Evolutionary conservation across 805 yeast species (phyloP).

Genomic region (Myxozyma sirexii): DNA sequence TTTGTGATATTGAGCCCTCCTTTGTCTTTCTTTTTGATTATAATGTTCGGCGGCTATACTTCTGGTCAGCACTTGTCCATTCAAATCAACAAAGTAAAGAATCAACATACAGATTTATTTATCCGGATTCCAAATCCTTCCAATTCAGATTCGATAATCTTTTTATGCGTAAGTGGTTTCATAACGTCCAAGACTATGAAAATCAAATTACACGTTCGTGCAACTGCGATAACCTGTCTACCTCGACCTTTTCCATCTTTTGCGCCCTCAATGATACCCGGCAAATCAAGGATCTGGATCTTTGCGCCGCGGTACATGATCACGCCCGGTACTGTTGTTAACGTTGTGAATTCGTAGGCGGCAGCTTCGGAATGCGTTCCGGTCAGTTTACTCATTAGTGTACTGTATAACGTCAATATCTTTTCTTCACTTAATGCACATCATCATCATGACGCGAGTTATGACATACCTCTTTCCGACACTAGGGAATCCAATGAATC

Average conservation of each 20-base stretch:
- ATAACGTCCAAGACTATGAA: constrained; percentile 95
- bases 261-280: constrained; percentile 98
- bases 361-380: constrained; percentile 97
- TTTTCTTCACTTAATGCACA: neutral
- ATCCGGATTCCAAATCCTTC: constrained; percentile 97
- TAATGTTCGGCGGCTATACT: constrained; percentile 80
- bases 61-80: neutral
- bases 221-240: constrained; percentile 97
- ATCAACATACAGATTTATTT: constrained; percentile 53
- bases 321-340: constrained; percentile 97
- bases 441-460: too few relatives aligned
- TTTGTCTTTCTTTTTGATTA: constrained; percentile 88
- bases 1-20: constrained; percentile 95
- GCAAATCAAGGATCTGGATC: constrained; percentile 96
- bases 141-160: constrained; percentile 88
- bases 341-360: constrained; percentile 89
- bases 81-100: neutral
- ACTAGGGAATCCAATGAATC: constrained; percentile 97
- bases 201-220: constrained; percentile 92
- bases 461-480: constrained; percentile 58
- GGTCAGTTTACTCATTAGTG: constrained; percentile 82
- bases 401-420: constrained; percentile 41
- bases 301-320: constrained; percentile 96
- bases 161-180: constrained; percentile 92
- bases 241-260: constrained; percentile 98